Evolutionary conservation across 2,329 filamentous ascomycete species (phyloP), one percentile per base, ranked within the genome.

Genomic region (Calonectria montana): DNA sequence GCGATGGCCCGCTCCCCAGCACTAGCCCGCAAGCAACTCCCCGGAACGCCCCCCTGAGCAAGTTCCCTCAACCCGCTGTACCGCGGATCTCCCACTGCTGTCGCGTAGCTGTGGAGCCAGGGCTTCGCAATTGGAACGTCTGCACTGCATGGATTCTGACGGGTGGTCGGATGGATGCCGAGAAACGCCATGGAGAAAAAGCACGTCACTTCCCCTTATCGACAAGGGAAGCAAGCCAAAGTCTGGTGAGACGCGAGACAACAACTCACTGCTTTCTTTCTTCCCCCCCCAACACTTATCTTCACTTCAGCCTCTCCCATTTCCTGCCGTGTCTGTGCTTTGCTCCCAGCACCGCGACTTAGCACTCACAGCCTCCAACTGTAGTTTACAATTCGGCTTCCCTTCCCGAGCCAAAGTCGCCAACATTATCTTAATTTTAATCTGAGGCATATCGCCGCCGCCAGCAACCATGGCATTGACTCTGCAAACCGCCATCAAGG

Each of bases 401-500:
- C 5, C 31, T 39, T 50, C 41, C 43, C 65, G 43, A 12, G 29
- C 31, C 6, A 31, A 31, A 50, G 18, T 37, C 57, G 23, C 39
- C 37, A 18, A 67, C 70, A 45, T 35, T 59, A 45, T 43, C n/a
- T 68, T 41, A 23, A 55, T n/a, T 50, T 35, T n/a, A 27, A 55
- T 31, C 59, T 35, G 25, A 59, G 53, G 35, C 53, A 59, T 59
- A 70, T 39, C 64, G 35, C 47, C 53, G 65, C 8, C 48, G 39
- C 16, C 57, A 48, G 23, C 53, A 67, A 65, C 62, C 71, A 86
- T 85, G 83, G 75, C 83, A 41, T 75, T 83, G 68, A 89, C 88
- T n/a, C 85, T 89, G 67, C 85, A 88, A 74, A 85, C 84, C 73
- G 86, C 87, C 79, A 86, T 89, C 78, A 82, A 85, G 64, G 87